Percentiles rank a stretch among this genome's conserved stretches.
Evolutionary conservation across 768 basidiomycete genomes (phyloP).

Genomic region (Pleurotus ostreatus): DNA sequence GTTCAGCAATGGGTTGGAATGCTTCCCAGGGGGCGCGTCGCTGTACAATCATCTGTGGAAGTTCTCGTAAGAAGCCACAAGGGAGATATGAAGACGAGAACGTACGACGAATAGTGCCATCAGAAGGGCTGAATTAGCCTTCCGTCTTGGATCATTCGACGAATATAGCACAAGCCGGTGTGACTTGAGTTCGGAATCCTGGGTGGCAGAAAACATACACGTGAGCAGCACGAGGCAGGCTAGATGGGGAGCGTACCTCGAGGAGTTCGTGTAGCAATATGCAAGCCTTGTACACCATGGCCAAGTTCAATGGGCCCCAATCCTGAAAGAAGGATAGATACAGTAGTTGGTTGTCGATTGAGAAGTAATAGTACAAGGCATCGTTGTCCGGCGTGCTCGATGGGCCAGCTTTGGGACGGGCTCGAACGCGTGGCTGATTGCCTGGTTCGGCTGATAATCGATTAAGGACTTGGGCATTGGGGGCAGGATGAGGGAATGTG

Average conservation of each 20-base stretch:
- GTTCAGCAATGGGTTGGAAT: constrained; percentile 86
- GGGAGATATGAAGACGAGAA: constrained; percentile 13
- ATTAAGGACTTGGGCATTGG: constrained; percentile 64
- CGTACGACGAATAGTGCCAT: constrained; percentile 91
- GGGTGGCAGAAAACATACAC: constrained; percentile 25
- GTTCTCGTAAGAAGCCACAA: constrained; percentile 11
- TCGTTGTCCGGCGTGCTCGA: constrained; percentile 70
- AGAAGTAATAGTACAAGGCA: constrained; percentile 84
- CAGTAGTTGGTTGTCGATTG: constrained; percentile 86
- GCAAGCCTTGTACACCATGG: constrained; percentile 92
- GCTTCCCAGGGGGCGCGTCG: constrained; percentile 90
- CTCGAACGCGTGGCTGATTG: constrained; percentile 59
- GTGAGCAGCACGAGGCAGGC: constrained; percentile 29
- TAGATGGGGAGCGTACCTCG: constrained; percentile 46
- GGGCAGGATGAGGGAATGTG: constrained; percentile 77
- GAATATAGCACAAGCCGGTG: constrained; percentile 86
- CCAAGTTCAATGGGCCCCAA: constrained; percentile 88
- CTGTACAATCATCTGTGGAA: constrained; percentile 83
- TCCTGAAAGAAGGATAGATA: constrained; percentile 95
- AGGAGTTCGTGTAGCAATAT: constrained; percentile 88
- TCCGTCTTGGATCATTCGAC: constrained; percentile 77
- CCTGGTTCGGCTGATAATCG: constrained; percentile 44
- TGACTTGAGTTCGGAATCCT: constrained; percentile 74
- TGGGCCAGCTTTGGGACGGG: constrained; percentile 53
- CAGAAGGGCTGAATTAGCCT: constrained; percentile 92